Base-by-base conservation (phyloP, 192 early-diverging fungal genomes). In the Helicostylum pulchrum region DNA sequence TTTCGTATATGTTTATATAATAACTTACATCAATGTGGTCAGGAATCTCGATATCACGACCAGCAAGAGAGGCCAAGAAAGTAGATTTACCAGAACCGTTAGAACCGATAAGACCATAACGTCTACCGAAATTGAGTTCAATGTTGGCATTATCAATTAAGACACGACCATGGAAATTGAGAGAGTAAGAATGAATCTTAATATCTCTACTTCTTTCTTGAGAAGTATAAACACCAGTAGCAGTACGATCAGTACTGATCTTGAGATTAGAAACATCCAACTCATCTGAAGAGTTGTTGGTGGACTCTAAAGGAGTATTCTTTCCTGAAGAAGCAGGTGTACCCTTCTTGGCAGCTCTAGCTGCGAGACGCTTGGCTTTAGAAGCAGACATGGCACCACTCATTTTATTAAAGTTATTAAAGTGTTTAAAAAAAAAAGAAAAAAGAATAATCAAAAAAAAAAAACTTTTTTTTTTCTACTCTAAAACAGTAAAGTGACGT, bases 71-170 rank as follows among this genome's bases (percentile, higher is more conserved):
- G 61, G 89, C 84, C 60, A 99, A 78, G 77, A 99, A 97, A 34
- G 97, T 98, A 11, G 92, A 93, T 47, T 77, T 80, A 56, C 97
- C 97, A 64, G 87, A 90, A 15, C 97, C 97, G 82, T 99, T 98
- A 14, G 89, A 80, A 42, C 95, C 96, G 57, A 99, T 83, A 55
- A 99, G 84, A 73, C 95, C 97, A 34, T 77, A 80, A 62, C 97
- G 85, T 77, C 95, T 89, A 68, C 97, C 97, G 80, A 90, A 97
- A 87, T 99, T 99, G 76, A 99, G 87, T 81, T 98, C 96, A 53
- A 99, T 87, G 45, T 86, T 88, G 43, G 95, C 87, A 74, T 98
- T 96, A 58, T 90, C 84, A 71, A 99, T 90, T 54, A 99, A 86
- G 67, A 90, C 87, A 76, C 96, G 92, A 32, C 94, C 96, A 79